These are phyloP conservation scores for Schizosaccharomyces osmophilus DNA, from an alignment of 805 yeast species.

Conservation along the genomic window DNA sequence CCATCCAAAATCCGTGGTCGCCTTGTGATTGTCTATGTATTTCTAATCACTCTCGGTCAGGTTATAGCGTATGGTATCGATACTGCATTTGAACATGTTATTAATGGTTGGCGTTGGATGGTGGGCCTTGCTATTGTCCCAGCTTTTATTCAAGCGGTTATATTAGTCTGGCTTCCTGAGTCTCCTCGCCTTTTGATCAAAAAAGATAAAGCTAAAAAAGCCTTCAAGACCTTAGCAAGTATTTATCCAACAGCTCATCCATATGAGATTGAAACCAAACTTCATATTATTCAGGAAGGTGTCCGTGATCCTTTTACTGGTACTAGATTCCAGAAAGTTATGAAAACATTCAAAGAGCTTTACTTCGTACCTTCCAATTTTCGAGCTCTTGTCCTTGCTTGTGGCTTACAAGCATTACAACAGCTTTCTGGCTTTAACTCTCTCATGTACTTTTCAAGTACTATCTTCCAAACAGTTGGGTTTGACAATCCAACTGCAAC, in stretches of 20 bases:
- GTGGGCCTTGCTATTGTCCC: conserved; percentile 84
- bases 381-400: conserved; percentile 70
- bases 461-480: conserved; percentile 78
- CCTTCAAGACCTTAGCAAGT: conserved; percentile 36
- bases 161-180: conserved; percentile 75
- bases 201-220: conserved; percentile 38
- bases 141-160: conserved; percentile 46
- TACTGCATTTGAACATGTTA: conserved; percentile 50
- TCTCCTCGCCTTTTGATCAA: conserved; percentile 78
- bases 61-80: conserved; percentile 82
- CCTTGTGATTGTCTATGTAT: conserved; percentile 62
- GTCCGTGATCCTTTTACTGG: conserved; percentile 10
- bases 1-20: conserved; percentile 74
- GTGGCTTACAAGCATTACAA: conserved; percentile 88
- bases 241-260: conserved; percentile 20
- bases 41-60: conserved; percentile 89
- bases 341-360: conserved; percentile 12
- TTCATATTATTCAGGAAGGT: conserved; percentile 4
- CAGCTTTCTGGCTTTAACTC: conserved; percentile 95
- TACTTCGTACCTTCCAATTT: conserved; percentile 30
- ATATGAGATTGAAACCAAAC: conserved; percentile 4
- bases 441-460: conserved; percentile 80
- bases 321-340: conserved; percentile 8
- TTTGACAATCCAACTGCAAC: conserved; percentile 81
- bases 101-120: conserved; percentile 78